A percentile compares a stretch with the other conserved stretches of the same genome.
Conservation (phyloP, 169 alveolate species). For the Cryptosporidium sp. region DNA sequence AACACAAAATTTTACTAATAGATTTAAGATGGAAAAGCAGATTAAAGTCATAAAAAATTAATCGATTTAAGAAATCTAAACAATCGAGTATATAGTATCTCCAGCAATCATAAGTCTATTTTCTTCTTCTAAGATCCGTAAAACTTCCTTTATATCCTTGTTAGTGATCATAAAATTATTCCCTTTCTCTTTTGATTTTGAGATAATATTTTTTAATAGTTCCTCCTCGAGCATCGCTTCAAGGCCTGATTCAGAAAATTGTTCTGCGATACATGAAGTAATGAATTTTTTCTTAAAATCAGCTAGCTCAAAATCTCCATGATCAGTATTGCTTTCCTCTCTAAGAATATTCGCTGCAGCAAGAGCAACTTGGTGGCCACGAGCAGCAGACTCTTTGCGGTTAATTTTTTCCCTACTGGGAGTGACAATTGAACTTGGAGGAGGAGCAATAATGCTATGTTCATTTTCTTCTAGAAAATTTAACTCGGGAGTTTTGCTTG, state of each 20-base stretch:
- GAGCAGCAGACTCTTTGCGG: slow-evolving; percentile 44
- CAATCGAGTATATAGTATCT: slow-evolving; percentile 55
- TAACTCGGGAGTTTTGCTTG: background rate
- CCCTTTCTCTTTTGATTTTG: slow-evolving; percentile 2
- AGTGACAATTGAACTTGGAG: slow-evolving; percentile 58
- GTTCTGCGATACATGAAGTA: slow-evolving; percentile 51
- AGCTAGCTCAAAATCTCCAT: background rate
- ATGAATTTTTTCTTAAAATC: slow-evolving; percentile 1
- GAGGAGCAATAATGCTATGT: slow-evolving; percentile 44
- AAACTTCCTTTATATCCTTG: slow-evolving; percentile 47
- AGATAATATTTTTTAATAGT: background rate
- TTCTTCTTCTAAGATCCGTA: slow-evolving; percentile 24
- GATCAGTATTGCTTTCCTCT: background rate
- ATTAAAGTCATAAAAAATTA: background rate
- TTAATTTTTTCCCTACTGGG: slow-evolving; percentile 36
- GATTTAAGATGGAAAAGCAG: background rate
- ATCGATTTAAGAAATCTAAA: background rate
- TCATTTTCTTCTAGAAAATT: slow-evolving; percentile 22
- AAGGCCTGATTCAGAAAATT: slow-evolving; percentile 56
- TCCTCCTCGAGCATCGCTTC: slow-evolving; percentile 64
- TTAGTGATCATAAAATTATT: slow-evolving; percentile 1
- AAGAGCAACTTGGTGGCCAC: slow-evolving; percentile 74
- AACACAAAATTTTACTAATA: background rate
- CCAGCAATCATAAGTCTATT: slow-evolving; percentile 68
- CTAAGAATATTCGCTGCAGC: slow-evolving; percentile 65